Base-by-base conservation (phyloP, 768 basidiomycete species). In the Suillus ampliporus region DNA sequence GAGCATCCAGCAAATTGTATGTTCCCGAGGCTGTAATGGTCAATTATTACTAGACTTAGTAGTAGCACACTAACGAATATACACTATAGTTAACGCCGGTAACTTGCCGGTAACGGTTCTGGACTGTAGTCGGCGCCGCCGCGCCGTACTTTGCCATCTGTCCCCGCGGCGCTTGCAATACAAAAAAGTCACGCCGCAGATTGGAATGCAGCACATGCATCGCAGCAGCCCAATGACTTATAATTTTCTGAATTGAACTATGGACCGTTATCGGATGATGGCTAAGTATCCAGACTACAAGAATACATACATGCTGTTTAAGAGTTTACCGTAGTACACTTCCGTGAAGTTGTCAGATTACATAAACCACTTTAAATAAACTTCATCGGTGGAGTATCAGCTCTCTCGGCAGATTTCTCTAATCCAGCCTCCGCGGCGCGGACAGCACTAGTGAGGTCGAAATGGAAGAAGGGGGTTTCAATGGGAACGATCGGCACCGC, bases 391-490 rank as follows among this genome's bases (percentile, higher is more conserved):
- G 54, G 54, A 28, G 54, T 28, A 11, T 56, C 54, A 56, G 17
- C 15, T 56, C 54, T 56, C 38, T 37, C 21, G 17, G 1, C 35
- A 7, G 35, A 26, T 13, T 23, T 54, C 13, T 21, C 58, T 17
- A 61, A 35, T 35, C 77, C 80, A 65, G 73, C 75, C 70, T 92
- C 90, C 6, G 90, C 92, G 14, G 88, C 88, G 9, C 76, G 80
- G 44, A 94, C 87, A 43, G 94, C 94, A 3, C 83, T 80, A 37
- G 81, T 76, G 41, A 98, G 78, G 74, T 97, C 95, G 66, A 97
- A 80, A 79, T 98, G 97, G 89, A 98, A 97, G 83, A 88, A 93
- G 10, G 92, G 92, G 8, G 91, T 94, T 43, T 84, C 82, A 10
- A 79, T 65, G 1, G 81, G 73, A 35, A 88, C 72, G 44, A 90